Evolutionary conservation across 768 basidiomycete genomes (phyloP).

Genomic region (Termitomyces sp.): DNA sequence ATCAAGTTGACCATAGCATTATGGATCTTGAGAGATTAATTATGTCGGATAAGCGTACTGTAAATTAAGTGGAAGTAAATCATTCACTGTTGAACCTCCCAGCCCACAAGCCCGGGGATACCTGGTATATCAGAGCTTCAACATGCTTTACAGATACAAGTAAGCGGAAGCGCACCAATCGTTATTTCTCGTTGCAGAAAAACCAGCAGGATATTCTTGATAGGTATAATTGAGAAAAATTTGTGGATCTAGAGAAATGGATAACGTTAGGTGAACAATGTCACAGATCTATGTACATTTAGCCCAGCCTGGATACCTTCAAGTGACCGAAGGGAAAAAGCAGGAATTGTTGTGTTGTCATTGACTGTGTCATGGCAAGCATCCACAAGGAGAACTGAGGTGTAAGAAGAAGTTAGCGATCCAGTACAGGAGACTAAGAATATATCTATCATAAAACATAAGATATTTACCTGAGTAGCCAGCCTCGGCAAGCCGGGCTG

Average conservation of each 20-base stretch:
- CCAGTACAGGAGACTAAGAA: no score
- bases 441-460: not conserved
- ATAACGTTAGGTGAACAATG: not conserved
- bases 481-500: slow-evolving; percentile 18
- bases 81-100: slow-evolving; percentile 25
- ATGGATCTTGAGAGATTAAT: slow-evolving; percentile 14
- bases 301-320: slow-evolving; percentile 16
- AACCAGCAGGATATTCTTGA: slow-evolving; percentile 23
- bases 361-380: slow-evolving; percentile 22
- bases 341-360: slow-evolving; percentile 24
- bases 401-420: not conserved
- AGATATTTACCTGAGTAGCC: slow-evolving; percentile 18
- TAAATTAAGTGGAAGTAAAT: not conserved
- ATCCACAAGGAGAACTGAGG: slow-evolving; percentile 24
- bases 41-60: not conserved
- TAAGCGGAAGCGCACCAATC: slow-evolving; percentile 16
- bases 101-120: slow-evolving; percentile 25
- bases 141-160: not conserved
- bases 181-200: slow-evolving; percentile 19
- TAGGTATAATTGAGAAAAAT: slow-evolving; percentile 24
- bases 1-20: slow-evolving; percentile 27
- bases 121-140: slow-evolving; percentile 7
- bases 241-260: slow-evolving; percentile 16
- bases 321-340: slow-evolving; percentile 18
- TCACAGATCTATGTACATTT: not conserved